phyloP scores from a whole-genome alignment of 768 basidiomycete genomes.

The Butyriboletus loyo region DNA sequence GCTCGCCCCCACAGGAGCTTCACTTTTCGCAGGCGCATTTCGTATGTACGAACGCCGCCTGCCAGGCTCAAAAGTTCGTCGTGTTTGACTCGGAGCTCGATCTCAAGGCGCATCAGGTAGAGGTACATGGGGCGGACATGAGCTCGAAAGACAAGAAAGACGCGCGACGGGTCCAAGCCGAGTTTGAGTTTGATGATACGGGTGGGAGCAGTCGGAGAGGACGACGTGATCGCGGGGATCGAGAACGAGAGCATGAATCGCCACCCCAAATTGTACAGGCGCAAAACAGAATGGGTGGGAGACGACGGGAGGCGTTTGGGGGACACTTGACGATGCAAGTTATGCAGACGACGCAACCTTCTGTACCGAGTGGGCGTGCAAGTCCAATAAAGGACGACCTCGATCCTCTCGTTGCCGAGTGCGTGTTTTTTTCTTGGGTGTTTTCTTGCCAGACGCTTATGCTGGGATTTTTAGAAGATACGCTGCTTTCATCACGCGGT shows the following conservation, averaged over 20 bases:
- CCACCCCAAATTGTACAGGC: slow-evolving; percentile 22
- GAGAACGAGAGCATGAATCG: slow-evolving; percentile 49
- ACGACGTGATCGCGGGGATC: slow-evolving; percentile 43
- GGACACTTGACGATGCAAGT: slow-evolving; percentile 49
- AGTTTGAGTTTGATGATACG: slow-evolving; percentile 66
- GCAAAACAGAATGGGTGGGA: slow-evolving; percentile 31
- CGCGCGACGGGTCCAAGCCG: slow-evolving; percentile 60
- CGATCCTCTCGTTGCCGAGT: slow-evolving; percentile 59
- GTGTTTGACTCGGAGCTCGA: slow-evolving; percentile 88
- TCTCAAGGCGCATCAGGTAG: slow-evolving; percentile 87
- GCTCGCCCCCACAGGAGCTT: slow-evolving; percentile 46
- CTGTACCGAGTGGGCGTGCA: slow-evolving; percentile 26
- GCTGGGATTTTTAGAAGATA: slow-evolving; percentile 53
- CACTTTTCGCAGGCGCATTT: slow-evolving; percentile 77
- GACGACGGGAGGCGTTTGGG: slow-evolving; percentile 64
- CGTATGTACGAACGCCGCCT: slow-evolving; percentile 70
- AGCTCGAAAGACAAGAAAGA: slow-evolving; percentile 66
- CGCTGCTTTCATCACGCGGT: slow-evolving; percentile 57
- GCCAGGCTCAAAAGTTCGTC: slow-evolving; percentile 88
- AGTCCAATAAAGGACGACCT: slow-evolving; percentile 40
- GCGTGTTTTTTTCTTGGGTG: slow-evolving; percentile 21
- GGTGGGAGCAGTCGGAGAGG: slow-evolving; percentile 44
- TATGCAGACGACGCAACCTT: slow-evolving; percentile 9
- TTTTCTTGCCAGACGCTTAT: background rate
- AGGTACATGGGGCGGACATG: slow-evolving; percentile 76